A percentile compares a stretch with the other conserved stretches of the same genome.
Conservation (phyloP, 768 basidiomycete genomes). For the Boletus huronensis region DNA sequence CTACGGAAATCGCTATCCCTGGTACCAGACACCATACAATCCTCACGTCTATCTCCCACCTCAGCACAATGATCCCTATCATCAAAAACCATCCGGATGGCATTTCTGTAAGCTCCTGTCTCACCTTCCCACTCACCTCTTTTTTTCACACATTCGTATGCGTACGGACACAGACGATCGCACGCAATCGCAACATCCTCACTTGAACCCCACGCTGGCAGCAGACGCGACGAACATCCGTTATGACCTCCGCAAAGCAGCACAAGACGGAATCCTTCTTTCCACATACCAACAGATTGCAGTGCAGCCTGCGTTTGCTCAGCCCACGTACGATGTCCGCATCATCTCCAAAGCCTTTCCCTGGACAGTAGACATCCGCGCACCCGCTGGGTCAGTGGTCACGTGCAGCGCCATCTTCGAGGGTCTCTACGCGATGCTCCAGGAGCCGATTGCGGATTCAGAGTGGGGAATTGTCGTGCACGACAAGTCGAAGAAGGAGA, state of each 20-base stretch:
- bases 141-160: not conserved
- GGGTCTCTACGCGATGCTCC: constrained; percentile 45
- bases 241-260: constrained; percentile 47
- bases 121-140: not conserved
- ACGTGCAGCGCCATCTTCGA: constrained; percentile 58
- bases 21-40: constrained; percentile 28
- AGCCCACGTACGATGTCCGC: constrained; percentile 37
- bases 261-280: constrained; percentile 40
- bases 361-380: constrained; percentile 58
- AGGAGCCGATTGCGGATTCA: constrained; percentile 55
- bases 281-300: constrained; percentile 41
- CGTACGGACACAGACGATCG: constrained; percentile 14
- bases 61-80: constrained; percentile 13
- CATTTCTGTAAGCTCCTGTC: constrained; percentile 9
- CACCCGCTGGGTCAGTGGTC: constrained; percentile 26
- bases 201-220: constrained; percentile 51
- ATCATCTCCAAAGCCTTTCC: constrained; percentile 62
- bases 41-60: constrained; percentile 30
- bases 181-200: constrained; percentile 42
- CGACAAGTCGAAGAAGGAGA: constrained; percentile 42
- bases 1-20: constrained; percentile 19
- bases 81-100: constrained; percentile 15
- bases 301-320: constrained; percentile 36
- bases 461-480: constrained; percentile 59
- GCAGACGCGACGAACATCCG: constrained; percentile 47